Evolutionary conservation across 2,329 filamentous ascomycete genomes (phyloP), one percentile per base, ranked within the genome.

Genomic region (Coniochaeta prunicola): DNA sequence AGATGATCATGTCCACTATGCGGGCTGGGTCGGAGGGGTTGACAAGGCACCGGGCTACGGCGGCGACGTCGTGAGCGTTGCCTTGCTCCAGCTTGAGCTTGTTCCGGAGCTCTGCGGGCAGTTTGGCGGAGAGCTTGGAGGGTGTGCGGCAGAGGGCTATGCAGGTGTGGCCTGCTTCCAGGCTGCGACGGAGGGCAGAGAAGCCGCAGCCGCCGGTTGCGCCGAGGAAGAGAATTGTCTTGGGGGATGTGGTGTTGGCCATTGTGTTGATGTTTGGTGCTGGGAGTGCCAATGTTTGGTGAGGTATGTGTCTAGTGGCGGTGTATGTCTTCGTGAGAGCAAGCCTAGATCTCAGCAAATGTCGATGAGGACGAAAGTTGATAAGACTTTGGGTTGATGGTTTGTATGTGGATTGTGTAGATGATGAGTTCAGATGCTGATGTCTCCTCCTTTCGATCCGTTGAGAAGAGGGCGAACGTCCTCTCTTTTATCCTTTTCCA

Each of bases 201-300:
- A 81, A 74, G 57, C 76, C 79, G 61, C 73, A 73, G 54, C 81
- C 81, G 34, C 75, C 76, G 24, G 77, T 82, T 45, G 80, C 78
- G 60, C 82, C 82, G 57, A 84, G 73, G 71, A 84, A 81, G 50
- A 77, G 73, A 58, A 82, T 68, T 3, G 77, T 75, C 61, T 77
- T 74, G 42, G 64, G 58, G 57, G 61, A 45, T 53, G 59, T 45
- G 17, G 59, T 48, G 57, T 28, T 19, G 36, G 60, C 53, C 60
- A 61, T 66, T 59, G 40, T 60, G 40, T 30, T n/a, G 17, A 19
- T 53, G 28, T 53, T 53, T 33, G 50, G 26, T 33, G 28, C 6
- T 53, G 26, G 4, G 15, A 28, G 4, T 53, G 40, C 40, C 40
- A 26, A 40, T 40, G 13, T 40, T 6, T 33, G 31, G 31, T 33